phyloP scores from a whole-genome alignment of 1,284 basidiomycete genomes.

The Microbotryum violaceum region DNA sequence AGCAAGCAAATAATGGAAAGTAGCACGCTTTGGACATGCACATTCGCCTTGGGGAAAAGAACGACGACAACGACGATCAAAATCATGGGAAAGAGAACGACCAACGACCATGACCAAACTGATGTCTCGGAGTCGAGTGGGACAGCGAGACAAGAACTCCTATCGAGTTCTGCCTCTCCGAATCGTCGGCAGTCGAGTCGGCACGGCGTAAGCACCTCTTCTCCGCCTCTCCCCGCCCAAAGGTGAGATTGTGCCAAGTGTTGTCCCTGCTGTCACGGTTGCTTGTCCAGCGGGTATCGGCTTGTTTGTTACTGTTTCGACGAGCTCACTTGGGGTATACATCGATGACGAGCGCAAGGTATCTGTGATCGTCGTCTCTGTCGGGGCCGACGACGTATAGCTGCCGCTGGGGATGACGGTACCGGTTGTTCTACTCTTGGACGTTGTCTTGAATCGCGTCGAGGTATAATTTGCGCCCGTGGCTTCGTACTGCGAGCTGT shows the following conservation, averaged over 20 bases:
- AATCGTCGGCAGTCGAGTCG: no score
- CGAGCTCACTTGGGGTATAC: neutral
- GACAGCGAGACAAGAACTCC: no score
- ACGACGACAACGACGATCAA: no score
- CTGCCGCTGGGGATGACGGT: constrained; percentile 23
- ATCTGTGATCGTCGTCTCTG: neutral
- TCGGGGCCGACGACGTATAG: neutral
- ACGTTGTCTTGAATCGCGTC: neutral
- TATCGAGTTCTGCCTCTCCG: no score
- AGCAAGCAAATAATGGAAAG: no score
- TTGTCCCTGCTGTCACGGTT: constrained; percentile 4
- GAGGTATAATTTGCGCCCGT: neutral
- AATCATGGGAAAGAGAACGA: no score
- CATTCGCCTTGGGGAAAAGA: no score
- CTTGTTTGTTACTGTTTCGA: neutral
- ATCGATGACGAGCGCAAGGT: neutral
- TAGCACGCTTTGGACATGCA: no score
- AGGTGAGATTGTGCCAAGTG: neutral
- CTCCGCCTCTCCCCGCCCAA: no score
- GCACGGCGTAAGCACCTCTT: no score
- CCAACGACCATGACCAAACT: no score
- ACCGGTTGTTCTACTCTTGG: constrained; percentile 8
- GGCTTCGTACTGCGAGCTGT: constrained; percentile 1
- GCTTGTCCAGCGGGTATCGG: constrained; percentile 1
- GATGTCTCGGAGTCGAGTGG: no score